Evolutionary conservation across 2,329 filamentous ascomycete genomes (phyloP).

Genomic region (Thielaviopsis musarum): DNA sequence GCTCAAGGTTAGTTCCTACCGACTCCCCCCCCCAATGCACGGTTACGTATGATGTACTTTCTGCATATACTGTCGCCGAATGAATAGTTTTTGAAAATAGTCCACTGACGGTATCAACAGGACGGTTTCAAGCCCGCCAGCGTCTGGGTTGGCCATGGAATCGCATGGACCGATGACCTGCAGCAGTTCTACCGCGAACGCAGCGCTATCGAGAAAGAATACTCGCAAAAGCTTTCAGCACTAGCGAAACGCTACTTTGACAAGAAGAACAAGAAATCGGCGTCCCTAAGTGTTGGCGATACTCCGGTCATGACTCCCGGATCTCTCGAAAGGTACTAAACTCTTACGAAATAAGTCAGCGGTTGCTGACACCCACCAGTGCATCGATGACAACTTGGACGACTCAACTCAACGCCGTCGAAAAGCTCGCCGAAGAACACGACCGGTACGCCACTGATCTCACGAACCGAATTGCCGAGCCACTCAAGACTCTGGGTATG

Average conservation of each 20-base stretch:
- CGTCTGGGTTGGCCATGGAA: conserved; percentile 76
- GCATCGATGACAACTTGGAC: conserved; percentile 96
- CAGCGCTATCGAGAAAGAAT: conserved; percentile 89
- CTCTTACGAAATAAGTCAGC: not conserved
- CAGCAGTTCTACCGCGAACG: conserved; percentile 95
- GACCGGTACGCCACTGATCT: conserved; percentile 70
- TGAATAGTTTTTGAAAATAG: not conserved
- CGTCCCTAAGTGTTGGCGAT: conserved; percentile 80
- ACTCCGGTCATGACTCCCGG: conserved; percentile 85
- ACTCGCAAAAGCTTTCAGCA: conserved; percentile 69
- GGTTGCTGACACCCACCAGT: conserved; percentile 25
- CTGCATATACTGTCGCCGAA: not conserved
- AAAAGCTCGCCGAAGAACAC: conserved; percentile 75
- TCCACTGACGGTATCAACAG: conserved; percentile 28
- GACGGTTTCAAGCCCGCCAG: conserved; percentile 95
- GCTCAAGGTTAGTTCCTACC: conserved; percentile 53
- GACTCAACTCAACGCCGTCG: conserved; percentile 78
- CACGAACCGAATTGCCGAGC: conserved; percentile 66
- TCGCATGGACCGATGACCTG: conserved; percentile 90
- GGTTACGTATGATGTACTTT: not conserved
- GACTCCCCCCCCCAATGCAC: not conserved
- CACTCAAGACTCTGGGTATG: conserved; percentile 54
- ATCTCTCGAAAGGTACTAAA: conserved; percentile 62
- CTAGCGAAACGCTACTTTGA: conserved; percentile 95
- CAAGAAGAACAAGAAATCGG: conserved; percentile 83